phyloP scores from a whole-genome alignment of 768 basidiomycete genomes.

The Naematelia encephala region DNA sequence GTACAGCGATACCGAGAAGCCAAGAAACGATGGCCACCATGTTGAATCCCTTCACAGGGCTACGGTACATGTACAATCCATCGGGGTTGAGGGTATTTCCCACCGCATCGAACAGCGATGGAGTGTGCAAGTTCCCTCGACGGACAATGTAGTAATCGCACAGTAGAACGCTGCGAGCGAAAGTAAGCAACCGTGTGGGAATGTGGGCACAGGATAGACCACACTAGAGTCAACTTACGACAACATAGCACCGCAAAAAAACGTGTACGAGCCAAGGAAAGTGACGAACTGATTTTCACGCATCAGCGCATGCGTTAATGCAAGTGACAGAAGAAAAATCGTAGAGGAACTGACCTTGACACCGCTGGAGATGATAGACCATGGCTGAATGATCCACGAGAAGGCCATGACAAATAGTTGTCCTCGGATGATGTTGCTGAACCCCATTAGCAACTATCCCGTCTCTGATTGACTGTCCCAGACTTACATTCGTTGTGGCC shows the following conservation, averaged over 20 bases:
- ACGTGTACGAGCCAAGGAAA: slow-evolving; percentile 7
- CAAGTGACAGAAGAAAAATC: background rate
- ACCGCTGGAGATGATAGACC: slow-evolving; percentile 10
- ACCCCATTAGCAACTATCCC: background rate
- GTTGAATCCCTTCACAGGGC: slow-evolving; percentile 6
- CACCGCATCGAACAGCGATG: slow-evolving; percentile 2
- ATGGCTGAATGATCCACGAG: slow-evolving; percentile 8
- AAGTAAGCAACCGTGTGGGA: background rate
- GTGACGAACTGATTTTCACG: slow-evolving; percentile 4
- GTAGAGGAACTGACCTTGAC: background rate
- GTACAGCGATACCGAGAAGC: slow-evolving; percentile 53
- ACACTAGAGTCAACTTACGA: no score
- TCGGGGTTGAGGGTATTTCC: slow-evolving; percentile 8
- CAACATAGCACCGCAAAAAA: slow-evolving; percentile 2
- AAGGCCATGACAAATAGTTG: slow-evolving; percentile 3
- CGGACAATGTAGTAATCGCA: slow-evolving; percentile 13
- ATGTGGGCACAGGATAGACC: background rate
- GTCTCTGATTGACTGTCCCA: background rate
- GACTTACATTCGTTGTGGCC: slow-evolving; percentile 1
- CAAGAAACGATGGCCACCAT: slow-evolving; percentile 11
- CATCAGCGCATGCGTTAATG: background rate
- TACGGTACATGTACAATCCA: slow-evolving; percentile 6
- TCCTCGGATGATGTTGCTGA: slow-evolving; percentile 5
- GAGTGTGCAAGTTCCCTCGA: slow-evolving; percentile 9
- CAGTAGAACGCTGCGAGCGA: background rate